Conservation (phyloP, 345 rosid species). For the Rhodamnia rubescens region DNA sequence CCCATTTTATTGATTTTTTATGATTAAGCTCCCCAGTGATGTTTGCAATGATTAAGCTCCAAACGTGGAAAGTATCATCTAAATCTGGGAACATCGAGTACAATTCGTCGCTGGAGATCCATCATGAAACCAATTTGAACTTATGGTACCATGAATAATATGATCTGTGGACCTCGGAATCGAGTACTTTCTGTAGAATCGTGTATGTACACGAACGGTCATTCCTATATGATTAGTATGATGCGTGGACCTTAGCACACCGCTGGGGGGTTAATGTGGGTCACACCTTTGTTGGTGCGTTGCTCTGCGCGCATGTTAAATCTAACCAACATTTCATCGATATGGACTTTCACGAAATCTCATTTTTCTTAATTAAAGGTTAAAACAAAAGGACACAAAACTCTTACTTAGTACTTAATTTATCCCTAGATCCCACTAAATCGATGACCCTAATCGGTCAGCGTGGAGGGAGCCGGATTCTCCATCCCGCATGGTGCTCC, state of each 20-base stretch:
- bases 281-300: neutral
- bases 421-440: neutral
- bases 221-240: neutral
- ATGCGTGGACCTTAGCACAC: too few species aligned
- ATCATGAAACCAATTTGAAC: neutral
- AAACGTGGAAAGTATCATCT: neutral
- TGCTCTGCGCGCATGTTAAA: neutral
- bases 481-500: neutral
- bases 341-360: neutral
- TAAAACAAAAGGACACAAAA: neutral
- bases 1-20: neutral
- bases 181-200: neutral
- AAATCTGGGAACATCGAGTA: neutral
- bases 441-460: neutral
- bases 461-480: neutral
- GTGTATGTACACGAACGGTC: neutral
- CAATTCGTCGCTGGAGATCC: neutral
- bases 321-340: neutral
- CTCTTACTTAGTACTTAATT: neutral
- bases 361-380: neutral
- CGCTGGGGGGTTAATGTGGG: neutral
- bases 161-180: fast-evolving
- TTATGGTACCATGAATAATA: neutral
- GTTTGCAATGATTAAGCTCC: neutral
- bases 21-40: neutral